Evolutionary conservation across 768 basidiomycete genomes (phyloP).

Genomic region (Hypholoma fasciculare): DNA sequence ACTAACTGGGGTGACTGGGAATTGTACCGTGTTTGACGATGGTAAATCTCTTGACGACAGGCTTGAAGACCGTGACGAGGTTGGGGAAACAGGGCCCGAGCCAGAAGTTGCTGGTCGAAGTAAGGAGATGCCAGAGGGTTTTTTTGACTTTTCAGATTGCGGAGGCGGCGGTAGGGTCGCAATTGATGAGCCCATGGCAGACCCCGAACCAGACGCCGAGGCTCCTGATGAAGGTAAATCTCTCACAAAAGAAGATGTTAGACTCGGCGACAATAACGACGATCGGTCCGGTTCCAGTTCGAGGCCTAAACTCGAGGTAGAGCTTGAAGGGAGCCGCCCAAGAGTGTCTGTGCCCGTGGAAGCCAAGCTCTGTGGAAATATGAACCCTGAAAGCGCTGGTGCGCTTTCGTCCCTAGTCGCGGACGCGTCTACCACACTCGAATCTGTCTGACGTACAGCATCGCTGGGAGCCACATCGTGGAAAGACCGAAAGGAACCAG

Average conservation of each 20-base stretch:
- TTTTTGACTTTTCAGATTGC: constrained; percentile 8
- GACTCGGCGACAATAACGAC: constrained; percentile 14
- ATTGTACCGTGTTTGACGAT: background rate
- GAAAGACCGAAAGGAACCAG: constrained; percentile 11
- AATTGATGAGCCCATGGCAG: constrained; percentile 18
- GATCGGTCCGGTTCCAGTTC: constrained; percentile 17
- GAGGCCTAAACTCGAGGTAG: constrained; percentile 17
- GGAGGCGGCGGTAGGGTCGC: constrained; percentile 14
- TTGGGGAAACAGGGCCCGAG: constrained; percentile 5
- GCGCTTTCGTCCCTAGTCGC: background rate
- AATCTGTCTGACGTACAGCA: too few relatives aligned
- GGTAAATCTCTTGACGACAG: constrained; percentile 8
- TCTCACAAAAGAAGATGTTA: constrained; percentile 19
- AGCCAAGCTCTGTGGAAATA: constrained; percentile 20
- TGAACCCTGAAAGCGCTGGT: constrained; percentile 14
- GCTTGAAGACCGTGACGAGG: constrained; percentile 24
- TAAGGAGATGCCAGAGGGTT: constrained; percentile 40
- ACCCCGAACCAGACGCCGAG: constrained; percentile 11
- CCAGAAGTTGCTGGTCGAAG: constrained; percentile 22
- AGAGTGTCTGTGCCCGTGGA: background rate
- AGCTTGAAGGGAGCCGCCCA: constrained; percentile 5
- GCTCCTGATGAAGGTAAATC: constrained; percentile 13
- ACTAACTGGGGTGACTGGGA: background rate
- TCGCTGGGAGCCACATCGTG: background rate
- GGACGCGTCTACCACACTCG: background rate